Evolutionary conservation across 2,329 filamentous ascomycete genomes (phyloP).

Genomic region (Xylaria sp.): DNA sequence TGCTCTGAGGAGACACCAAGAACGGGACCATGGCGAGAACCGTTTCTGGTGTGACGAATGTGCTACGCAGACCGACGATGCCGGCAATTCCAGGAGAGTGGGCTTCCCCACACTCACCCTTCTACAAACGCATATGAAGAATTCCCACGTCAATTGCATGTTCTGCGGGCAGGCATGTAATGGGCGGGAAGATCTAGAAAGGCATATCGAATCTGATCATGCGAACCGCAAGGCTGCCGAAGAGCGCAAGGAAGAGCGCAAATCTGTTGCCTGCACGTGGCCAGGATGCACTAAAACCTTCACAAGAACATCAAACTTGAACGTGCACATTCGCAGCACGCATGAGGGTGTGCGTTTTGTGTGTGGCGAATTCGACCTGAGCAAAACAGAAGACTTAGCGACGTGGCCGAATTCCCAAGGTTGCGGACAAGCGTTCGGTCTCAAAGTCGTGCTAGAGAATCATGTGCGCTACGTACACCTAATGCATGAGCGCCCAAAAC

Average conservation of each 20-base stretch:
- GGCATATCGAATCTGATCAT: slow-evolving; percentile 83
- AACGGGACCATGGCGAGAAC: slow-evolving; percentile 74
- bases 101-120: slow-evolving; percentile 78
- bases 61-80: slow-evolving; percentile 52
- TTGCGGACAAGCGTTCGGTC: slow-evolving; percentile 80
- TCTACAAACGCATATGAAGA: slow-evolving; percentile 78
- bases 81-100: slow-evolving; percentile 56
- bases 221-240: slow-evolving; percentile 65
- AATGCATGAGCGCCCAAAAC: slow-evolving; percentile 61
- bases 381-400: slow-evolving; percentile 65
- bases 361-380: slow-evolving; percentile 77
- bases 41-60: slow-evolving; percentile 85
- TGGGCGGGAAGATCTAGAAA: slow-evolving; percentile 74
- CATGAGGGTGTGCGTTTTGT: slow-evolving; percentile 82
- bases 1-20: slow-evolving; percentile 76
- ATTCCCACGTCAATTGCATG: slow-evolving; percentile 78
- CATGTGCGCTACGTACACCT: slow-evolving; percentile 87
- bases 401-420: slow-evolving; percentile 74
- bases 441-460: slow-evolving; percentile 82
- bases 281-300: slow-evolving; percentile 79
- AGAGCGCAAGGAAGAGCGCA: slow-evolving; percentile 74
- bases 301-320: slow-evolving; percentile 84
- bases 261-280: slow-evolving; percentile 73
- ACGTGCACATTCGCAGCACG: slow-evolving; percentile 78
- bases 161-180: slow-evolving; percentile 78